Percentiles rank a stretch among this genome's conserved stretches.
These are phyloP conservation scores for Podospora australis DNA, from an alignment of 495 filamentous ascomycete genomes.

Conservation along the genomic window DNA sequence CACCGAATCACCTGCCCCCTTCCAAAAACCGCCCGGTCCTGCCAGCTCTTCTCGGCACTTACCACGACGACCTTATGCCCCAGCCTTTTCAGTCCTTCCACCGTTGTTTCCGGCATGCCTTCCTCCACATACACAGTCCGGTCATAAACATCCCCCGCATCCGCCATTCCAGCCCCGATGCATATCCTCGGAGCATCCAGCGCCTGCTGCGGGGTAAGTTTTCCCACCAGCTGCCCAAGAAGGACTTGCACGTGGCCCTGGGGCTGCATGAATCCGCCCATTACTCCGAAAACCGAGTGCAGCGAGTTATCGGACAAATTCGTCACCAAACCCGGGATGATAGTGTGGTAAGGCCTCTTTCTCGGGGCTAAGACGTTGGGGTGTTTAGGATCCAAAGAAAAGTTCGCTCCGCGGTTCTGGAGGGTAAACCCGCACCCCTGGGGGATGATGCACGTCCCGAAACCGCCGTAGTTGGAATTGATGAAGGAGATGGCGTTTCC, in stretches of 20 bases:
- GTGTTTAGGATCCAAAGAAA: slow-evolving; percentile 58
- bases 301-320: slow-evolving; percentile 62
- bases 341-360: slow-evolving; percentile 97
- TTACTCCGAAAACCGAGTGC: slow-evolving; percentile 85
- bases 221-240: slow-evolving; percentile 81
- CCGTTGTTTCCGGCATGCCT: slow-evolving; percentile 62
- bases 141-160: slow-evolving; percentile 32
- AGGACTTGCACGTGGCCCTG: slow-evolving; percentile 96
- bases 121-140: slow-evolving; percentile 71
- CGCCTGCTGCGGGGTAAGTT: slow-evolving; percentile 79
- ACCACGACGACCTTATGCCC: slow-evolving; percentile 72
- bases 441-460: slow-evolving; percentile 85
- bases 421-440: slow-evolving; percentile 79
- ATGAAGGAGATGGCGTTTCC: slow-evolving; percentile 96
- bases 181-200: slow-evolving; percentile 86
- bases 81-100: slow-evolving; percentile 57
- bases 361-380: slow-evolving; percentile 72
- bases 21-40: slow-evolving; percentile 70
- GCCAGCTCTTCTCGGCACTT: slow-evolving; percentile 53
- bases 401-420: slow-evolving; percentile 89
- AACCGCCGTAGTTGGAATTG: slow-evolving; percentile 88
- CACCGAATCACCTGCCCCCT: slow-evolving; percentile 81
- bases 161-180: slow-evolving; percentile 63
- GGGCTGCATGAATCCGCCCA: slow-evolving; percentile 99
- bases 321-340: slow-evolving; percentile 89